phyloP scores from a whole-genome alignment of 2,329 filamentous ascomycete genomes.

The Ilyonectria robusta region DNA sequence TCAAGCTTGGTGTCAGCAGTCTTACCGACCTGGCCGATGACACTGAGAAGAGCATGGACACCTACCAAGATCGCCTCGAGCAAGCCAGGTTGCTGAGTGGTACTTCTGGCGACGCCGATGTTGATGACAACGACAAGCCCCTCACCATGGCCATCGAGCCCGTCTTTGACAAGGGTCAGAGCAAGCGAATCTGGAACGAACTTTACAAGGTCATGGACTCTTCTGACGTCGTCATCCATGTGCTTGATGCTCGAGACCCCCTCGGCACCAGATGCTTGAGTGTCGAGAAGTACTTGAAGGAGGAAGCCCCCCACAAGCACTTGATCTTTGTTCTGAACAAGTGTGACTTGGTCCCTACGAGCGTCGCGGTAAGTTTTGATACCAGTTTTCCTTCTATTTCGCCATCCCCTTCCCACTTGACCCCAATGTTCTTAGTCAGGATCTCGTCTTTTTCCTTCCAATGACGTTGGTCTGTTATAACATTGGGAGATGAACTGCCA shows the following conservation, averaged over 20 bases:
- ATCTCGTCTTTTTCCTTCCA: conserved; percentile 78
- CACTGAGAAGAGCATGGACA: conserved; percentile 84
- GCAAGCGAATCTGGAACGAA: conserved; percentile 97
- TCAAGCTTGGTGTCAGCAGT: conserved; percentile 88
- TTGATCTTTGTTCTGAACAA: conserved; percentile 67
- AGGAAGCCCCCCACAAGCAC: conserved; percentile 97
- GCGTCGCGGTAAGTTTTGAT: conserved; percentile 86
- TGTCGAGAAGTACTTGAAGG: conserved; percentile 88
- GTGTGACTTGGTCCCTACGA: conserved; percentile 88
- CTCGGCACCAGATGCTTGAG: conserved; percentile 87
- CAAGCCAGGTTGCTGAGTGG: conserved; percentile 84
- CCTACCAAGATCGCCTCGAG: conserved; percentile 85
- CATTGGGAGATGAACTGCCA: conserved; percentile 91
- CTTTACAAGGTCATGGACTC: conserved; percentile 96
- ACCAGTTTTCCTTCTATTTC: conserved; percentile 29
- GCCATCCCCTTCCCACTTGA: conserved; percentile 51
- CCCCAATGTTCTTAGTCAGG: conserved; percentile 87
- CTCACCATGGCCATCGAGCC: conserved; percentile 79
- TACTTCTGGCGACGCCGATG: conserved; percentile 69
- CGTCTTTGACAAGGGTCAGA: conserved; percentile 95
- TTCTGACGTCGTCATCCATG: conserved; percentile 95
- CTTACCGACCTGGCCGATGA: conserved; percentile 86
- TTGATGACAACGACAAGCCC: conserved; percentile 58
- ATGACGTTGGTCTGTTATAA: conserved; percentile 98
- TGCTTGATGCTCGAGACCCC: conserved; percentile 90